These are phyloP conservation scores for Cryptococcus sp. DNA, from an alignment of 1,284 basidiomycete genomes.

Conservation along the genomic window DNA sequence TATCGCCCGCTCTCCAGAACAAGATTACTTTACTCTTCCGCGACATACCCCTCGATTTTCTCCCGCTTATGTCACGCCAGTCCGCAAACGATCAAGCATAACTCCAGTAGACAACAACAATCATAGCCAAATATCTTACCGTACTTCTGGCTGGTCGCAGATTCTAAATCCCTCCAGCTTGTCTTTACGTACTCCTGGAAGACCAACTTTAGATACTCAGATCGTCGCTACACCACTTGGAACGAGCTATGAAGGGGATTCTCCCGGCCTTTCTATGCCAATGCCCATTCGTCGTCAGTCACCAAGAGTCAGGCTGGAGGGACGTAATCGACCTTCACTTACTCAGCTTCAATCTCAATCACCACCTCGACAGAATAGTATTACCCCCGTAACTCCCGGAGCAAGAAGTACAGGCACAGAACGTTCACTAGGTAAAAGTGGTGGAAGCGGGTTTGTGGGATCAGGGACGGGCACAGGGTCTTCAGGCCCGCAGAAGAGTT, in stretches of 20 bases:
- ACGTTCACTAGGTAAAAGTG: constrained; percentile 7
- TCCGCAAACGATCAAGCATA: constrained; percentile 6
- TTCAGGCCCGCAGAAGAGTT: not conserved
- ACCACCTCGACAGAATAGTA: constrained; percentile 2
- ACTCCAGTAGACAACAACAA: constrained; percentile 7
- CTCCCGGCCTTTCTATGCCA: constrained; percentile 20
- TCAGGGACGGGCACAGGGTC: too few species aligned
- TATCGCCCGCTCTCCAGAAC: constrained; percentile 32
- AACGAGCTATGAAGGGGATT: constrained; percentile 15
- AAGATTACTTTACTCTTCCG: constrained; percentile 43
- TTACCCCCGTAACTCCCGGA: not conserved
- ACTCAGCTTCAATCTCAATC: not conserved
- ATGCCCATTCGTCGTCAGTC: not conserved
- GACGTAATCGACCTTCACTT: not conserved
- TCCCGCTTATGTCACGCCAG: constrained; percentile 6
- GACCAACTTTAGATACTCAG: constrained; percentile 13
- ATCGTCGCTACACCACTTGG: constrained; percentile 21
- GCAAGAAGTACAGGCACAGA: constrained; percentile 11
- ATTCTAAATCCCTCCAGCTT: constrained; percentile 36
- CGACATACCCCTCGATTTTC: constrained; percentile 4
- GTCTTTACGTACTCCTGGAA: constrained; percentile 11
- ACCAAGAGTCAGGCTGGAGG: not conserved
- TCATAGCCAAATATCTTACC: constrained; percentile 20
- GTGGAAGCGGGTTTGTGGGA: not conserved
- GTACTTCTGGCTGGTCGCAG: constrained; percentile 41